Conservation (phyloP, 352 stramenopile species). For the Plasmopara halstedii region DNA sequence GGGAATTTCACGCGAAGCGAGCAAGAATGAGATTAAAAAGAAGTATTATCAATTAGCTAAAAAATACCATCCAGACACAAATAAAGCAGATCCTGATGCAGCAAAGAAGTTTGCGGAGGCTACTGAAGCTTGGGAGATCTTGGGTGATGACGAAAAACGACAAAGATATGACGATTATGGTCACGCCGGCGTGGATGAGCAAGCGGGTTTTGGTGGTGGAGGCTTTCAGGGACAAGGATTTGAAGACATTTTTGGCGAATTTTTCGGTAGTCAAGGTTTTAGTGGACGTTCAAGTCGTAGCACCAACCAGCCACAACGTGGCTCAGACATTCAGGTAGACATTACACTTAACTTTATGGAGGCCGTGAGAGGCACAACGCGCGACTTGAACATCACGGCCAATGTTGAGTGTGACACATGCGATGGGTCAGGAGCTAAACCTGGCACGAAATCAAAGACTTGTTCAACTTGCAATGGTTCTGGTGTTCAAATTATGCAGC, state of each 20-base stretch:
- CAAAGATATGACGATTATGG: slow-evolving; percentile 93
- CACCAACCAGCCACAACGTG: slow-evolving; percentile 74
- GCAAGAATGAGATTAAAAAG: slow-evolving; percentile 97
- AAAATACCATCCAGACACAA: slow-evolving; percentile 97
- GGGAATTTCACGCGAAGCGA: slow-evolving; percentile 78
- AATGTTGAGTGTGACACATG: slow-evolving; percentile 78
- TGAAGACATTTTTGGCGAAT: slow-evolving; percentile 87
- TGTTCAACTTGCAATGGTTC: slow-evolving; percentile 78
- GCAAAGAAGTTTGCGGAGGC: slow-evolving; percentile 91
- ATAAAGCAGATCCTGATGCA: slow-evolving; percentile 89
- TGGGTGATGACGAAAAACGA: slow-evolving; percentile 90
- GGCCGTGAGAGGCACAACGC: slow-evolving; percentile 87
- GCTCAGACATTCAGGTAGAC: slow-evolving; percentile 92
- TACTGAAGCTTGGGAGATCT: slow-evolving; percentile 90
- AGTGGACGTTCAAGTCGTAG: slow-evolving; percentile 56
- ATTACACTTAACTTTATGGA: slow-evolving; percentile 93
- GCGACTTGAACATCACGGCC: slow-evolving; percentile 79
- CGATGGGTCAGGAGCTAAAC: slow-evolving; percentile 73
- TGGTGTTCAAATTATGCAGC: slow-evolving; percentile 80
- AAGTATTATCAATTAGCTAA: slow-evolving; percentile 96
- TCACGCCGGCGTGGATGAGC: slow-evolving; percentile 91
- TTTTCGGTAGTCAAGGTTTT: slow-evolving; percentile 75
- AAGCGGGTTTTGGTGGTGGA: slow-evolving; percentile 57
- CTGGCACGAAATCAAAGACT: slow-evolving; percentile 72
- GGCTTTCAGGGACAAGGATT: slow-evolving; percentile 71